Evolutionary conservation across 352 stramenopile species (phyloP).

Genomic region (Phytophthora sp.): DNA sequence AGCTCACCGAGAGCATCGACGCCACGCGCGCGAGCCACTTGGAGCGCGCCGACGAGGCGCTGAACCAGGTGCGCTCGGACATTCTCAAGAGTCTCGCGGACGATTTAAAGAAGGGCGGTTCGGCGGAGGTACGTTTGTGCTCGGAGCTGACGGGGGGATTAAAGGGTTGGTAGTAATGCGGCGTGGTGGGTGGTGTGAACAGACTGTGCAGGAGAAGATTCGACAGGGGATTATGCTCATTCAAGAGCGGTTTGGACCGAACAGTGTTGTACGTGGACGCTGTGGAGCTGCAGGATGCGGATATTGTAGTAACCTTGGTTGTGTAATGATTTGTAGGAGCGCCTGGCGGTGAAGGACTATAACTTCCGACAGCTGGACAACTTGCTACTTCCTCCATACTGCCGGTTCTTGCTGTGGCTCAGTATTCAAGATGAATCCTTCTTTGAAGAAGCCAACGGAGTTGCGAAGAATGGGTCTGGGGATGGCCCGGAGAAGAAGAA

Average conservation of each 20-base stretch:
- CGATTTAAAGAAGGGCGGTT: constrained; percentile 67
- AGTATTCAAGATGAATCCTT: constrained; percentile 88
- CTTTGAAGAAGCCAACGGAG: constrained; percentile 72
- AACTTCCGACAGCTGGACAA: constrained; percentile 91
- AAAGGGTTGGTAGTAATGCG: constrained; percentile 3
- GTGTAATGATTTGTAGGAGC: constrained; percentile 49
- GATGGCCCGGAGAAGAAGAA: constrained; percentile 77
- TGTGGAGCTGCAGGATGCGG: no score
- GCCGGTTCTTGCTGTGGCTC: constrained; percentile 88
- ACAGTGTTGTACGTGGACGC: constrained; percentile 61
- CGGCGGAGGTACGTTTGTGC: constrained; percentile 46
- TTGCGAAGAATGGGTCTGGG: constrained; percentile 42
- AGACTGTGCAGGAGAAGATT: constrained; percentile 73
- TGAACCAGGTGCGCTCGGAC: constrained; percentile 80
- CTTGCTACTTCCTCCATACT: constrained; percentile 86
- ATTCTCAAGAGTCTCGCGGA: constrained; percentile 72
- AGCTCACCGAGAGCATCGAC: constrained; percentile 89
- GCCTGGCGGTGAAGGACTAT: constrained; percentile 88
- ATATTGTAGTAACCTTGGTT: constrained; percentile 3
- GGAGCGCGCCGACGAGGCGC: constrained; percentile 74
- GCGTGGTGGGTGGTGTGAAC: no score
- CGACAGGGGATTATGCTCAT: constrained; percentile 79
- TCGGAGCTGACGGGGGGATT: not conserved
- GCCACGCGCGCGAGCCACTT: constrained; percentile 77
- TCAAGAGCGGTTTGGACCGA: constrained; percentile 84